These are phyloP conservation scores for Platismatia glauca DNA, from an alignment of 495 filamentous ascomycete species.

Conservation along the genomic window DNA sequence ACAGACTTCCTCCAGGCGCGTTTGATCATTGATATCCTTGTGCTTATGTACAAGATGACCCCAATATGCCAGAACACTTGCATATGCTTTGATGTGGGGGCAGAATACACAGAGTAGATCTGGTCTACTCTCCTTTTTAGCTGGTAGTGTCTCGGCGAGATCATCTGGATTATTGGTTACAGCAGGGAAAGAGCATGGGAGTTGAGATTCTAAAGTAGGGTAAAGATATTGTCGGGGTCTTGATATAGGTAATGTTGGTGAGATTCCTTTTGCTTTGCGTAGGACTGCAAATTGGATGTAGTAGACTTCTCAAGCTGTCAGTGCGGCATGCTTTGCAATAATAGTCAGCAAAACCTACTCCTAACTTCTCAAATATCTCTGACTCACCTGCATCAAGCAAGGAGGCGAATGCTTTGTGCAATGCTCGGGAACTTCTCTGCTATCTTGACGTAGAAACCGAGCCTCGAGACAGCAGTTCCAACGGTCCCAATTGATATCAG, in stretches of 20 bases:
- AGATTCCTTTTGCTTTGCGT: not conserved
- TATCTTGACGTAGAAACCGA: slow-evolving; percentile 3
- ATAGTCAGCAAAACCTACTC: too few species aligned
- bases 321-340: not conserved
- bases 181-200: not conserved
- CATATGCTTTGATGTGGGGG: not conserved
- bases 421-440: not conserved
- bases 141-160: not conserved
- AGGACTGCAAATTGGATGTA: not conserved
- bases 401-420: not conserved
- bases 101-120: not conserved
- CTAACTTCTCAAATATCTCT: not conserved
- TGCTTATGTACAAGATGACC: not conserved
- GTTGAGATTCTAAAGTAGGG: not conserved
- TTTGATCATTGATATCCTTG: not conserved
- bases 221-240: not conserved
- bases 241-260: not conserved
- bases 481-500: not conserved
- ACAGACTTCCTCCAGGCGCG: not conserved
- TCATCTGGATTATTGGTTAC: not conserved
- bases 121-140: not conserved
- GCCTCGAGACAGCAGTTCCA: not conserved
- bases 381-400: not conserved
- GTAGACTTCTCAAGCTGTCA: not conserved
- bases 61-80: not conserved